Evolutionary conservation across 1,139 yeast genomes (phyloP).

Genomic region (Saccharomycopsis hybrid): DNA sequence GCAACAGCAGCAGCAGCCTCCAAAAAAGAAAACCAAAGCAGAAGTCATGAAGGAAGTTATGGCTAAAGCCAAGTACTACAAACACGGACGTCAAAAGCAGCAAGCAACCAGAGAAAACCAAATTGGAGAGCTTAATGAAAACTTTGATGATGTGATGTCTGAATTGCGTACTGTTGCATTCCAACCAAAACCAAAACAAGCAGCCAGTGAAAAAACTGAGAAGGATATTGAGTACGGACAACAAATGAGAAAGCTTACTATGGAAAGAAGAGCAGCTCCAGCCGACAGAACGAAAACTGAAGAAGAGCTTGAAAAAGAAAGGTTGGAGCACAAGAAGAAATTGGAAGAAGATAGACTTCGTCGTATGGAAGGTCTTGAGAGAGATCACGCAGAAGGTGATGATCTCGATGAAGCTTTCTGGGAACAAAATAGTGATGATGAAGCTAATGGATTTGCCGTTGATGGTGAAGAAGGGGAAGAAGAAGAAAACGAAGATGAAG

Average conservation of each 20-base stretch:
- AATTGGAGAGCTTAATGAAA: conserved; percentile 70
- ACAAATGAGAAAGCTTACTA: conserved; percentile 69
- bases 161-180: conserved; percentile 37
- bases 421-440: conserved; percentile 27
- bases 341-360: conserved; percentile 70
- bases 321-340: conserved; percentile 56
- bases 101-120: conserved; percentile 65
- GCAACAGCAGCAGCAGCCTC: conserved; percentile 36
- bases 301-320: conserved; percentile 72
- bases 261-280: conserved; percentile 90
- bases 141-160: conserved; percentile 69
- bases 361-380: conserved; percentile 75
- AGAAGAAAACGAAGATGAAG: conserved; percentile 24
- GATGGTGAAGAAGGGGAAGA: conserved; percentile 27
- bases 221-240: conserved; percentile 63
- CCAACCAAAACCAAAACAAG: conserved; percentile 25
- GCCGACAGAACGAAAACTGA: conserved; percentile 92
- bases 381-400: conserved; percentile 47
- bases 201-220: conserved; percentile 27
- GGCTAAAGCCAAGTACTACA: conserved; percentile 87
- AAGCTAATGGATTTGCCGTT: conserved; percentile 24
- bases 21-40: conserved; percentile 74
- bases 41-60: conserved; percentile 97
- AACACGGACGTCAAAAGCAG: conserved; percentile 78
- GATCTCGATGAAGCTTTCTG: conserved; percentile 49